Conservation (phyloP, 2,329 filamentous ascomycete species). For the Pyricularia pennisetigena region DNA sequence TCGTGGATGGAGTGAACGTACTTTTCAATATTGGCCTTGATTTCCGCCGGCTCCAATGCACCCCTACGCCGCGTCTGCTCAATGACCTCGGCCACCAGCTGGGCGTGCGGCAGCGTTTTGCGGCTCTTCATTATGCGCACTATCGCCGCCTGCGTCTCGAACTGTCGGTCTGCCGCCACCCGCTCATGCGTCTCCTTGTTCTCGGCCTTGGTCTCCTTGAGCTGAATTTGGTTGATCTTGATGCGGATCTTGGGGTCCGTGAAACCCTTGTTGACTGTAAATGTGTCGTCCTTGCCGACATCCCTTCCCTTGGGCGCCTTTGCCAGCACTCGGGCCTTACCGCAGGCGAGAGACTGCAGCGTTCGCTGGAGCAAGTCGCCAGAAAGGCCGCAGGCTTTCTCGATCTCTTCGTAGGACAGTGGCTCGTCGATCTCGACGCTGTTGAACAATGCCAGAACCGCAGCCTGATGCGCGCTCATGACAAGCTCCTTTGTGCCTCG, state of each 20-base stretch:
- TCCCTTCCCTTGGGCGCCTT: conserved; percentile 84
- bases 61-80: conserved; percentile 80
- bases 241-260: conserved; percentile 74
- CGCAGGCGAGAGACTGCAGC: conserved; percentile 89
- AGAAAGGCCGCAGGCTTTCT: conserved; percentile 62
- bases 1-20: conserved; percentile 30
- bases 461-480: conserved; percentile 85
- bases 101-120: conserved; percentile 77
- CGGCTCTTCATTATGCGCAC: conserved; percentile 95
- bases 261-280: conserved; percentile 72
- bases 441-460: conserved; percentile 88
- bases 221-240: conserved; percentile 98
- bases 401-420: conserved; percentile 67
- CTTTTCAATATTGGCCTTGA: conserved; percentile 97
- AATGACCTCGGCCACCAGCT: conserved; percentile 87
- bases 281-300: conserved; percentile 68
- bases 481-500: conserved; percentile 79
- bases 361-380: conserved; percentile 78
- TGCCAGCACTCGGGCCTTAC: conserved; percentile 70
- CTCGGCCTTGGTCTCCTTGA: conserved; percentile 91
- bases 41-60: conserved; percentile 73
- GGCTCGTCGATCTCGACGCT: conserved; percentile 33
- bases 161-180: conserved; percentile 80
- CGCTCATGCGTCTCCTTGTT: conserved; percentile 90
- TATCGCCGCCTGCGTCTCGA: conserved; percentile 94